A percentile compares a stretch with the other conserved stretches of the same genome.
These are phyloP conservation scores for Corymbia calophylla DNA, from an alignment of 441 rosid genomes.

Conservation along the genomic window DNA sequence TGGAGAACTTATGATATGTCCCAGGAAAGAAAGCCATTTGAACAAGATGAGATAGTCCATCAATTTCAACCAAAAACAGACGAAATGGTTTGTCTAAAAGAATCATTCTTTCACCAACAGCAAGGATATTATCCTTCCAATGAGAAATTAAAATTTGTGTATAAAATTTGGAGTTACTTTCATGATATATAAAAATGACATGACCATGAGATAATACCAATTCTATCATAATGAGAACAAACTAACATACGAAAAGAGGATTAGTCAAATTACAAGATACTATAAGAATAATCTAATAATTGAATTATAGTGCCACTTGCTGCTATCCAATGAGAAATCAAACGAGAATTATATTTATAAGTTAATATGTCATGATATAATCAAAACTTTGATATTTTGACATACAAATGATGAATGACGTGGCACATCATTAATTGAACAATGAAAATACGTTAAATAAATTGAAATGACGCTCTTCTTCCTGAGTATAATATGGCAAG, in stretches of 20 bases:
- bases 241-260: neutral
- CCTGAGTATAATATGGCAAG: neutral
- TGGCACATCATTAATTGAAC: neutral
- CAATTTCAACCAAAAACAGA: neutral
- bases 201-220: neutral
- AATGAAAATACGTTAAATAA: neutral
- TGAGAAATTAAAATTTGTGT: neutral
- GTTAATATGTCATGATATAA: neutral
- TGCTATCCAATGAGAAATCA: neutral
- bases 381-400: neutral
- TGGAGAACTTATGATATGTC: slow-evolving; percentile 47
- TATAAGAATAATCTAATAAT: neutral
- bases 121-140: neutral
- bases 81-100: neutral
- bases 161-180: neutral
- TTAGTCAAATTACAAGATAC: neutral
- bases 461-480: neutral
- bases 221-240: neutral
- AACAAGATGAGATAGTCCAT: neutral
- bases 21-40: neutral
- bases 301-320: neutral
- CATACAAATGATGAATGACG: neutral
- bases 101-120: neutral
- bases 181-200: neutral
- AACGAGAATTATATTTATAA: neutral